phyloP scores from a whole-genome alignment of 176 grass and related monocot species.

The maize (Zea mays) region DNA sequence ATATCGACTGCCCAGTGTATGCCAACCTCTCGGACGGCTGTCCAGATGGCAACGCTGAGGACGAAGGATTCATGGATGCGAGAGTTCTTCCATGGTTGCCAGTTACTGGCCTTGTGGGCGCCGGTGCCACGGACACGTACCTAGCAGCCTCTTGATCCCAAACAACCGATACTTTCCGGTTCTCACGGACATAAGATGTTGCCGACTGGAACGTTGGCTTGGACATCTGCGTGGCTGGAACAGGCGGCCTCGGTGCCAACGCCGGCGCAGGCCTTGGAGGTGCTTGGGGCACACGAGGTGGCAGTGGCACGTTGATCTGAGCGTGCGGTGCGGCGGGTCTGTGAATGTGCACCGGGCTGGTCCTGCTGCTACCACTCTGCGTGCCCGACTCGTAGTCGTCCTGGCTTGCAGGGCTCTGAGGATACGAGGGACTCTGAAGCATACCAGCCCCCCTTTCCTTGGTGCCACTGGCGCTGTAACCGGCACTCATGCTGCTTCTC shows the following conservation, averaged over 20 bases:
- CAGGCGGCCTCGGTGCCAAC: conserved; percentile 25
- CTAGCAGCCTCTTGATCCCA: conserved; percentile 95
- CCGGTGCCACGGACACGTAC: conserved; percentile 50
- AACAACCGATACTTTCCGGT: conserved; percentile 63
- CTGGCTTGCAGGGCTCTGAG: conserved; percentile 53
- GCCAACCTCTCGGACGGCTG: conserved; percentile 49
- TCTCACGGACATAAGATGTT: conserved; percentile 56
- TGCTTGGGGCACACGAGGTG: conserved; percentile 34
- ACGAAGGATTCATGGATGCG: conserved; percentile 20
- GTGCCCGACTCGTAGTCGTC: conserved; percentile 61
- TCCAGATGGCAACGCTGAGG: conserved; percentile 31
- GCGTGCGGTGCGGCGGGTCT: conserved; percentile 5
- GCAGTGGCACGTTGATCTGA: conserved; percentile 28
- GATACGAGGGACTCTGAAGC: conserved; percentile 47
- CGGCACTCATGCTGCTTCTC: conserved; percentile 59
- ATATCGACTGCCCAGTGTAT: conserved; percentile 79
- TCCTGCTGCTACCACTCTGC: conserved; percentile 60
- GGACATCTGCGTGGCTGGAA: conserved; percentile 30
- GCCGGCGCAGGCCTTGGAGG: conserved; percentile 20
- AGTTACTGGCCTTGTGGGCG: conserved; percentile 33
- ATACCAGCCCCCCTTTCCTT: conserved; percentile 43
- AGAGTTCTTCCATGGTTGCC: conserved; percentile 24
- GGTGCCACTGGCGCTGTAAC: conserved; percentile 34
- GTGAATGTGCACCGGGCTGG: conserved; percentile 56
- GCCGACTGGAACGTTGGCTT: conserved; percentile 69